Percentiles rank a stretch among this genome's conserved stretches.
These are phyloP conservation scores for Wallacemonas rigidus DNA, from an alignment of 208 protist genomes.

Conservation along the genomic window DNA sequence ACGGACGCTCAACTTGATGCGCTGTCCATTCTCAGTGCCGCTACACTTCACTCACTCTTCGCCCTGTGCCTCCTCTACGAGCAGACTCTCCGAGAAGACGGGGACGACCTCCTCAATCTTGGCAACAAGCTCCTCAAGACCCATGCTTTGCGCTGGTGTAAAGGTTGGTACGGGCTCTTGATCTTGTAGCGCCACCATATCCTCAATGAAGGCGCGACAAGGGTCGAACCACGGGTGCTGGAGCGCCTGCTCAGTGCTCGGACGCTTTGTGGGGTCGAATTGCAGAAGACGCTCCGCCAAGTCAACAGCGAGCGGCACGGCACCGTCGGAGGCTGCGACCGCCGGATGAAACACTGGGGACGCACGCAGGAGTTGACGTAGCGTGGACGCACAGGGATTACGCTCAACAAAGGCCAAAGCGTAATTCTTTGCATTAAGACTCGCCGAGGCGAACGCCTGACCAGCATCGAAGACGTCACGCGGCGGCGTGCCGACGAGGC, in stretches of 20 bases:
- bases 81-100: conserved; percentile 80
- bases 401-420: conserved; percentile 69
- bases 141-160: conserved; percentile 54
- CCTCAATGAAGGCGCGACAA: conserved; percentile 78
- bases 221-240: conserved; percentile 84
- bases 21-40: not conserved
- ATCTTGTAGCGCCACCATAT: conserved; percentile 73
- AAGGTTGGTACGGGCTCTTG: conserved; percentile 47
- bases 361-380: conserved; percentile 49
- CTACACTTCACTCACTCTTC: conserved; percentile 1
- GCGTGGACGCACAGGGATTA: conserved; percentile 47
- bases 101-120: conserved; percentile 83
- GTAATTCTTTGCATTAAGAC: conserved; percentile 86
- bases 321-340: conserved; percentile 7
- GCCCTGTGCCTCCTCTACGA: conserved; percentile 47
- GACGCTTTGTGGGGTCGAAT: conserved; percentile 81
- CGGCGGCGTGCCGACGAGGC: conserved; percentile 94
- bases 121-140: conserved; percentile 50
- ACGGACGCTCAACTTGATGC: not conserved
- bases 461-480: conserved; percentile 73
- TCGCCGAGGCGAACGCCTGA: conserved; percentile 87
- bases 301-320: conserved; percentile 53
- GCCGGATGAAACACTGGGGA: conserved; percentile 59
- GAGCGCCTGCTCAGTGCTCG: conserved; percentile 81
- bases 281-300: conserved; percentile 75